phyloP scores from a whole-genome alignment of 1,139 yeast genomes.

The Geotrichum candidum region DNA sequence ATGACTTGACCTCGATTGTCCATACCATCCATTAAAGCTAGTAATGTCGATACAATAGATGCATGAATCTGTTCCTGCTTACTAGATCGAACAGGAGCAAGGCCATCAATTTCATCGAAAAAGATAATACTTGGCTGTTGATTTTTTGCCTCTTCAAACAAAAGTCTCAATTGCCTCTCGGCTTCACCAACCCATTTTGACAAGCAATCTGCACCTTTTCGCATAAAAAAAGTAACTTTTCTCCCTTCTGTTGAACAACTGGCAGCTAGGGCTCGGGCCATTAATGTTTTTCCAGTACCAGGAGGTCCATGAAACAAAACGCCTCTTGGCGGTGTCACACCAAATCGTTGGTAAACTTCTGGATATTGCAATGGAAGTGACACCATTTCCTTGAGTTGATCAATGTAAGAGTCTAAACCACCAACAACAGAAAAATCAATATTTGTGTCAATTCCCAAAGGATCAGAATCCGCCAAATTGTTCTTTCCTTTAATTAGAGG shows the following conservation, averaged over 20 bases:
- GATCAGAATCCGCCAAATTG: constrained; percentile 85
- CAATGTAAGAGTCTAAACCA: constrained; percentile 83
- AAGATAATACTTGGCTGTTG: constrained; percentile 94
- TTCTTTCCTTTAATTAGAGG: constrained; percentile 47
- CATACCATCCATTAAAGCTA: constrained; percentile 99
- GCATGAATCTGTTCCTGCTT: constrained; percentile 98
- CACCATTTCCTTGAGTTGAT: constrained; percentile 95
- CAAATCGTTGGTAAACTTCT: constrained; percentile 83
- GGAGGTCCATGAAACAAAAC: constrained; percentile 99
- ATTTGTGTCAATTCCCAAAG: constrained; percentile 88
- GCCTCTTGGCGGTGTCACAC: constrained; percentile 95
- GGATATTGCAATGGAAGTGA: constrained; percentile 90
- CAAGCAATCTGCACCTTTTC: constrained; percentile 96
- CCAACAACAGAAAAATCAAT: constrained; percentile 89
- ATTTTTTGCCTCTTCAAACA: constrained; percentile 93
- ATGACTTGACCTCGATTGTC: constrained; percentile 95
- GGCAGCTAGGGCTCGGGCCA: constrained; percentile 97
- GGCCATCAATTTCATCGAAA: constrained; percentile 96
- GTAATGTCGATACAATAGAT: constrained; percentile 85
- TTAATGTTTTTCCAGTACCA: constrained; percentile 96
- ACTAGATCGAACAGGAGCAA: constrained; percentile 95
- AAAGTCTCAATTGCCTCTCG: constrained; percentile 80
- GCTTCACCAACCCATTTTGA: constrained; percentile 99
- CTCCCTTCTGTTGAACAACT: constrained; percentile 76
- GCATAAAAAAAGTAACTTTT: constrained; percentile 93